A percentile compares a stretch with the other conserved stretches of the same genome.
Conservation (phyloP, 257 asterid species). For the Salvia miltiorrhiza region DNA sequence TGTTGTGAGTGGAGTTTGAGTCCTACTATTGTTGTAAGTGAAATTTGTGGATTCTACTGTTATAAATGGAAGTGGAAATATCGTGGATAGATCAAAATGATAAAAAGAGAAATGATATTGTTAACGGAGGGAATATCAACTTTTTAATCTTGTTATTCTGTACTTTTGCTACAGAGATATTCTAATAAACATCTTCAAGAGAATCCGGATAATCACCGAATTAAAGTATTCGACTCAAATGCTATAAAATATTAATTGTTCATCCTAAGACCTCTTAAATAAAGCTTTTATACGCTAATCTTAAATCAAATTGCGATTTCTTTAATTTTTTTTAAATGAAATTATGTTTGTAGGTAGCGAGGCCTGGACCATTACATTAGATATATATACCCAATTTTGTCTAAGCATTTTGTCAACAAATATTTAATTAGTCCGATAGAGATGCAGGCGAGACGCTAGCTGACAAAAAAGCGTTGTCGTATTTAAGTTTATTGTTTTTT, state of each 20-base stretch:
- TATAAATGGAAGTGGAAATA: no score
- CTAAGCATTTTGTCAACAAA: slow-evolving; percentile 11
- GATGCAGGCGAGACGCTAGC: slow-evolving; percentile 12
- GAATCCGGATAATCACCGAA: background rate
- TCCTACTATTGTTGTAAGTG: no score
- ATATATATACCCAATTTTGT: background rate
- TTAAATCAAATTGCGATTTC: background rate
- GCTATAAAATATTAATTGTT: background rate
- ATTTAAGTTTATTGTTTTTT: background rate
- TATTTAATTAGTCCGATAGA: background rate
- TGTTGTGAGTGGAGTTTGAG: no score
- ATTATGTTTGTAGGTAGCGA: background rate
- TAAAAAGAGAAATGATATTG: no score
- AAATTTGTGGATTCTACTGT: no score
- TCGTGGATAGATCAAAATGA: no score
- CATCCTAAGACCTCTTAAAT: background rate
- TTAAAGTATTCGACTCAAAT: background rate
- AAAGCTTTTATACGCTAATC: background rate
- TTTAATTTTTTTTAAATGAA: background rate
- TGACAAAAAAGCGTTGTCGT: slow-evolving; percentile 12
- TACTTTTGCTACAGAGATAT: background rate
- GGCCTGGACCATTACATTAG: background rate
- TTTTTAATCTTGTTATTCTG: background rate
- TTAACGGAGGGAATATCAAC: background rate
- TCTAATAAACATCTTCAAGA: background rate